Evolutionary conservation across 2,329 filamentous ascomycete species (phyloP), one percentile per base, ranked within the genome.

Genomic region (Penicillium fuscoglaucum): DNA sequence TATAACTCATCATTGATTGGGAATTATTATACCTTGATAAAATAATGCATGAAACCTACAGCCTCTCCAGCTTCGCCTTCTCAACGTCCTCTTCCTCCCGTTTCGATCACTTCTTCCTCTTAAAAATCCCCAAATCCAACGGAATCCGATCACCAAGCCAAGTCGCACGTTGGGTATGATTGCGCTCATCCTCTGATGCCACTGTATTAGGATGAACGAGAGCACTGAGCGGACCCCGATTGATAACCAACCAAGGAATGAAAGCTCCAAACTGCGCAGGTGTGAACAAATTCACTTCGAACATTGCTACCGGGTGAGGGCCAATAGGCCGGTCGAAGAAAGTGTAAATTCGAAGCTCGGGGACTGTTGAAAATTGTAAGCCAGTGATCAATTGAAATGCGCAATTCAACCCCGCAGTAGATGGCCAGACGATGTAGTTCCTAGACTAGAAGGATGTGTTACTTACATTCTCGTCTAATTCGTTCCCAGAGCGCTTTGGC

Each of bases 201-300:
- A 63, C 58, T 0, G 89, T 92, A 69, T 96, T 96, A 0, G 92
- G 91, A 73, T 96, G 93, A 1, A 96, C 74, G 21, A 97, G 78
- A 4, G 80, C 91, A 48, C 89, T 92, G 60, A 96, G 74, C 2
- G 90, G 90, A 0, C 92, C 92, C 6, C 92, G 83, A 75, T 93
- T 88, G 57, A 96, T 85, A 31, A 90, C 84, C 31, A 96, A 78
- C 92, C 92, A 96, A 0, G 90, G 83, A 40, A 97, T 78, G 68
- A 96, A 96, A 0, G 93, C 92, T 0, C 92, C 92, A 69, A 96
- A 96, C 73, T 96, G 90, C 3, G 86, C 87, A 0, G 92, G 93
- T 0, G 88, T 91, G 73, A 93, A 91, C 21, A 96, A 46, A 66
- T 96, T 96, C 46, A 96, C 91, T 76, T 97, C 93, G 68, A 96